phyloP scores from a whole-genome alignment of 1,284 basidiomycete genomes.

The Ustilago hordei region DNA sequence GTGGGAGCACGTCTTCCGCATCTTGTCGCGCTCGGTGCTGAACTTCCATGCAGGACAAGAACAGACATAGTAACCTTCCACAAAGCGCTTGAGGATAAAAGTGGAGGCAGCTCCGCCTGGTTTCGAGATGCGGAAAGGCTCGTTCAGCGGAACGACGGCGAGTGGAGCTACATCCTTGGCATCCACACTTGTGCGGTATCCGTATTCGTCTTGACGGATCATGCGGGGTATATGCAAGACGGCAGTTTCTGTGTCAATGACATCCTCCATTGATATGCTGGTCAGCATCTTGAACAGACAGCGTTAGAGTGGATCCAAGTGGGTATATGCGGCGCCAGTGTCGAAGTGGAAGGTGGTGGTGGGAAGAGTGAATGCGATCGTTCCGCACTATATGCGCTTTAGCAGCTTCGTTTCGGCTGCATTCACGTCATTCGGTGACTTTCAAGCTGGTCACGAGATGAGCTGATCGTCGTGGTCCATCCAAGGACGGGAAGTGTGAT shows the following conservation, averaged over 20 bases:
- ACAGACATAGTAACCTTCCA: conserved; percentile 72
- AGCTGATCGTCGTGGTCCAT: background rate
- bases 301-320: background rate
- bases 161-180: conserved; percentile 34
- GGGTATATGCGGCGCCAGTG: background rate
- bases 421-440: background rate
- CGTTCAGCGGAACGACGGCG: conserved; percentile 25
- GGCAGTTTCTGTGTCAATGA: conserved; percentile 41
- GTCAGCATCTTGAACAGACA: conserved; percentile 24
- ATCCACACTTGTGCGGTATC: conserved; percentile 42
- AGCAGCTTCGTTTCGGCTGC: background rate
- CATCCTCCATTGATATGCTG: conserved; percentile 45
- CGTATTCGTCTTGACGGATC: conserved; percentile 47
- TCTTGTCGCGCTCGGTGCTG: conserved; percentile 72
- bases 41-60: conserved; percentile 71
- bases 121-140: conserved; percentile 26
- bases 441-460: background rate
- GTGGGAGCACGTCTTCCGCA: conserved; percentile 77
- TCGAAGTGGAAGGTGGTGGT: background rate
- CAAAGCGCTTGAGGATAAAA: conserved; percentile 34
- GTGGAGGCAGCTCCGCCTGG: conserved; percentile 9
- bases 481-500: conserved; percentile 4
- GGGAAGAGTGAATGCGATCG: too few species aligned
- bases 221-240: conserved; percentile 49
- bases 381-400: background rate